Evolutionary conservation across 164 flowering plant species (phyloP).

Genomic region (Tinospora cordifolia): DNA sequence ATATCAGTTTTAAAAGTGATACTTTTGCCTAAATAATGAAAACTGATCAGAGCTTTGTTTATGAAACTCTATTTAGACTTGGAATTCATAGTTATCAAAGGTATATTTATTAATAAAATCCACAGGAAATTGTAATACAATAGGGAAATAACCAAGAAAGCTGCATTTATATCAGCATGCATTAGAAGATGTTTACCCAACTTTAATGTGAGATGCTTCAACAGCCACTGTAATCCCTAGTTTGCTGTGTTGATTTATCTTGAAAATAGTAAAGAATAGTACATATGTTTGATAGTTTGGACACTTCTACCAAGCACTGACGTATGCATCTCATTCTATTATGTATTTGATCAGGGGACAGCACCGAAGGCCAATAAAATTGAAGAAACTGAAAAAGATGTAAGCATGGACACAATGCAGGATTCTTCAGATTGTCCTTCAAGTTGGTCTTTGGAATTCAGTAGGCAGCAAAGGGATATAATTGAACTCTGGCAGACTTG

Average conservation of each 20-base stretch:
- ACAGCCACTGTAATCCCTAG: neutral
- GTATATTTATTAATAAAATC: too few species aligned
- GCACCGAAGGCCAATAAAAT: conserved; percentile 19
- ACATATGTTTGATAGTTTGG: neutral
- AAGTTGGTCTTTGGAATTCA: conserved; percentile 46
- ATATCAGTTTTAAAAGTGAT: too few species aligned
- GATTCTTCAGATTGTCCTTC: conserved; percentile 25
- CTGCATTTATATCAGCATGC: neutral
- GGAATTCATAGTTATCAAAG: too few species aligned
- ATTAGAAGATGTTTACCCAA: neutral
- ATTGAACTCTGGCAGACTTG: conserved; percentile 75
- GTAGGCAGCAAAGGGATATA: conserved; percentile 51
- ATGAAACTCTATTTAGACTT: too few species aligned
- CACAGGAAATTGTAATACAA: too few species aligned
- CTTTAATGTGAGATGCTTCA: neutral
- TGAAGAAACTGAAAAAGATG: conserved; percentile 36
- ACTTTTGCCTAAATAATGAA: too few species aligned
- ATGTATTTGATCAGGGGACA: conserved; percentile 28
- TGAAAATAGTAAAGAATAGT: neutral
- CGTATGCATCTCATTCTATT: neutral
- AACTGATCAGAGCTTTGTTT: too few species aligned
- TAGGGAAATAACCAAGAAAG: neutral
- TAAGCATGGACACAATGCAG: conserved; percentile 48
- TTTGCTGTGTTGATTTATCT: neutral
- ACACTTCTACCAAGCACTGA: neutral